These are phyloP conservation scores for Stagonosporopsis vannaccii DNA, from an alignment of 2,329 filamentous ascomycete genomes.

Conservation along the genomic window DNA sequence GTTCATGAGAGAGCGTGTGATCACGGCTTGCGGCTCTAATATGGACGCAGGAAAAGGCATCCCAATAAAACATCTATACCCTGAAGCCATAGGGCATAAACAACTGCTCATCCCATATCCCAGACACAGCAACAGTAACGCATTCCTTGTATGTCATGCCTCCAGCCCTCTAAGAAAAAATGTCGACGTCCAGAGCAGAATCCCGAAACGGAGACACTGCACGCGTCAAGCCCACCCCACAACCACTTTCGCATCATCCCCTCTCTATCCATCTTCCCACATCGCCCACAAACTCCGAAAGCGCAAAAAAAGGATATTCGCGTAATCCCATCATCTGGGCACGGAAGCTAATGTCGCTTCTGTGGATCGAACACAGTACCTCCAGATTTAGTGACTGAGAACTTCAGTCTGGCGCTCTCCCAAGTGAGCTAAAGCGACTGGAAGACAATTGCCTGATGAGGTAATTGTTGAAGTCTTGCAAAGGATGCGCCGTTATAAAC, in stretches of 20 bases:
- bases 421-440: conserved; percentile 24
- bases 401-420: conserved; percentile 25
- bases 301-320: conserved; percentile 12
- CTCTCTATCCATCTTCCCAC: not conserved
- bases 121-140: too few relatives aligned
- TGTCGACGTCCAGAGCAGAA: too few relatives aligned
- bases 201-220: too few relatives aligned
- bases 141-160: too few relatives aligned
- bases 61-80: too few relatives aligned
- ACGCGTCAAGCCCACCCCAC: not conserved
- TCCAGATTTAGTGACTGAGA: conserved; percentile 23
- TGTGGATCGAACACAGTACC: conserved; percentile 24
- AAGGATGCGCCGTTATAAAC: too few relatives aligned
- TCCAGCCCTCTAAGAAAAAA: too few relatives aligned
- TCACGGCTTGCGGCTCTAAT: too few relatives aligned
- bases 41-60: too few relatives aligned
- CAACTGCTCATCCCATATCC: too few relatives aligned
- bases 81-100: too few relatives aligned
- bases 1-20: too few relatives aligned
- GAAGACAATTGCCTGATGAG: conserved; percentile 17
- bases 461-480: conserved; percentile 22
- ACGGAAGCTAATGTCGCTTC: conserved; percentile 23
- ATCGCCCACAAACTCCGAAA: not conserved
- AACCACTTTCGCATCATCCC: not conserved
- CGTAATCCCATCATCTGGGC: conserved; percentile 12